Evolutionary conservation across 345 rosid species (phyloP).

Genomic region (Diplotaxis tenuifolia): DNA sequence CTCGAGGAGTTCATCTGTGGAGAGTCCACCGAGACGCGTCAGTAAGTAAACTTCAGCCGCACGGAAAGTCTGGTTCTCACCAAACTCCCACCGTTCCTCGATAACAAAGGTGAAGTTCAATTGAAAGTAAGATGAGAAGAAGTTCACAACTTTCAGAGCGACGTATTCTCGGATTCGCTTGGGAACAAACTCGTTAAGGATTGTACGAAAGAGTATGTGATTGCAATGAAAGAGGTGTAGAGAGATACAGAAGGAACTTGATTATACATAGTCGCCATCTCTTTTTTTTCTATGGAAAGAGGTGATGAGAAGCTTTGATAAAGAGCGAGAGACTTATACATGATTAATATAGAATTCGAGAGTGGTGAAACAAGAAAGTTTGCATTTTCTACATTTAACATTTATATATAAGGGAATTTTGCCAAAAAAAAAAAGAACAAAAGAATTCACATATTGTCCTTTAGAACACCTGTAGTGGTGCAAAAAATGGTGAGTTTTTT

Average conservation of each 20-base stretch:
- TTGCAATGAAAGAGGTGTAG: slow-evolving; percentile 37
- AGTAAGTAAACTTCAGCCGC: slow-evolving; percentile 41
- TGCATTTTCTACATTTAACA: too few species aligned
- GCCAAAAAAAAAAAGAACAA: too few species aligned
- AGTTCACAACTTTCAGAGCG: slow-evolving; percentile 9
- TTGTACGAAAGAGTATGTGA: slow-evolving; percentile 37
- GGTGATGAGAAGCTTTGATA: neutral
- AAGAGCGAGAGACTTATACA: neutral
- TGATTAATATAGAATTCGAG: slow-evolving; percentile 9
- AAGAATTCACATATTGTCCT: too few species aligned
- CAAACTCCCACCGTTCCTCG: slow-evolving; percentile 36
- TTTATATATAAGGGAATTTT: too few species aligned
- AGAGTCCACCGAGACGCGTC: slow-evolving; percentile 30
- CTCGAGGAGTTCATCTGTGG: slow-evolving; percentile 36
- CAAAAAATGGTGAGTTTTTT: too few species aligned
- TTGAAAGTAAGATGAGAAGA: slow-evolving; percentile 36
- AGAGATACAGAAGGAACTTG: slow-evolving; percentile 38
- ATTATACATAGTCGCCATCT: slow-evolving; percentile 30
- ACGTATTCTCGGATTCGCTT: slow-evolving; percentile 33
- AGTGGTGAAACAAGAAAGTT: slow-evolving; percentile 19
- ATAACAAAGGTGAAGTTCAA: slow-evolving; percentile 37
- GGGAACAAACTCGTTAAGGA: slow-evolving; percentile 35
- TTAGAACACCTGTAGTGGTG: too few species aligned
- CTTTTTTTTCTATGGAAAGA: neutral
- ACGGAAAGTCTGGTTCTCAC: slow-evolving; percentile 38